A percentile compares a stretch with the other conserved stretches of the same genome.
Evolutionary conservation across 495 filamentous ascomycete species (phyloP).

Genomic region (Tuber aestivum): DNA sequence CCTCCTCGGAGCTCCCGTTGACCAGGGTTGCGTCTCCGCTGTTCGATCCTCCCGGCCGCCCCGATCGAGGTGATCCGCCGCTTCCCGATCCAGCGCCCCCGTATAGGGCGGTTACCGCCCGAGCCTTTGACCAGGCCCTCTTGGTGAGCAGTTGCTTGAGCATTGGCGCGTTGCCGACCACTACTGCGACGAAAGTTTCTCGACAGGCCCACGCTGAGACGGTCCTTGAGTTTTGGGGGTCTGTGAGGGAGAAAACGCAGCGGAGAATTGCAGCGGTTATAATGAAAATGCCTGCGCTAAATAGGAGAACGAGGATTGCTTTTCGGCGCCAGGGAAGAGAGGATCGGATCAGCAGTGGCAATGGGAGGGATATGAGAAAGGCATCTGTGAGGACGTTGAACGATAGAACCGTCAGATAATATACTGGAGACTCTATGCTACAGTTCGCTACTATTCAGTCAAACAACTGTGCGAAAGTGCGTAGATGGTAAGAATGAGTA

Average conservation of each 20-base stretch:
- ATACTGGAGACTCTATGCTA: constrained; percentile 48
- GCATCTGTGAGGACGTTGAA: constrained; percentile 12
- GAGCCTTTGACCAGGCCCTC: neutral
- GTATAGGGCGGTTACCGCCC: neutral
- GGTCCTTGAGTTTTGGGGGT: constrained; percentile 26
- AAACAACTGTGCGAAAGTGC: constrained; percentile 3
- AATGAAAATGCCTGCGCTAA: constrained; percentile 56
- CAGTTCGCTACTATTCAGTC: constrained; percentile 35
- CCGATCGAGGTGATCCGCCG: neutral
- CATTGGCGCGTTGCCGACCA: constrained; percentile 58
- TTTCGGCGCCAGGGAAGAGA: constrained; percentile 52
- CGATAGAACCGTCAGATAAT: constrained; percentile 18
- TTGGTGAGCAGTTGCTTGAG: constrained; percentile 50
- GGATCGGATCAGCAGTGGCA: constrained; percentile 53
- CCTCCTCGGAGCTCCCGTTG: neutral
- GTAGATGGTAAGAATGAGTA: neutral
- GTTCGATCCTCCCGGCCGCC: neutral
- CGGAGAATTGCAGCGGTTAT: constrained; percentile 58
- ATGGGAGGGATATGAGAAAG: constrained; percentile 10
- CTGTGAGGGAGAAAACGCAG: constrained; percentile 53
- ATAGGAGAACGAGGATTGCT: constrained; percentile 52
- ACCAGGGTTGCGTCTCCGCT: neutral
- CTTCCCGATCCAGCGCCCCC: neutral
- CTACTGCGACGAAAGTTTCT: constrained; percentile 58
- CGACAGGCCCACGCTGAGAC: constrained; percentile 59